Evolutionary conservation across 345 rosid genomes (phyloP), one percentile per base, ranked within the genome.

Genomic region (Microcos paniculata): DNA sequence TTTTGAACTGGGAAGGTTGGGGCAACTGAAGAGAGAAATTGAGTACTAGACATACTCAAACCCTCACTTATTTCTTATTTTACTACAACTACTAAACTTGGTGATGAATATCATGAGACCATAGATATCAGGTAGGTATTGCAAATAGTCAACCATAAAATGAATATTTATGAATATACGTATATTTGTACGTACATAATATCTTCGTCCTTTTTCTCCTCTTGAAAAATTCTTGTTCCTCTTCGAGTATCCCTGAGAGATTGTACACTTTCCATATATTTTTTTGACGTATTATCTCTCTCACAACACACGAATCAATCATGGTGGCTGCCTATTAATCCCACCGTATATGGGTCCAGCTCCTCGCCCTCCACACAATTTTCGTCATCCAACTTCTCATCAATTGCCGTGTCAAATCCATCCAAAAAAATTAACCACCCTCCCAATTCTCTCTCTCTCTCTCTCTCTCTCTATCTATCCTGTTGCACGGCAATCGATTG

Each of bases 31-130:
- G 59, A 70, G 38, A 16, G 10, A 69, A n/a, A n/a, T n/a, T n/a
- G 59, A 51, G 73, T 49, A 49, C 19, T 5, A 51, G 59, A 67
- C 67, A 30, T 80, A 84, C 85, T 62, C 55, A 58, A 19, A 33
- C 15, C 70, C 72, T 63, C 80, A 80, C 83, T 82, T 76, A 82
- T 82, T 70, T 63, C 78, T 78, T 72, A 62, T 14, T 82, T 77
- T 82, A 75, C 84, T 79, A 74, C 61, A 31, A 35, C 84, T 82
- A 79, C 80, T 71, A 74, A 73, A 76, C 13, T 24, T 64, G 23
- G 58, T 45, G 19, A 58, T 58, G 8, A 48, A 62, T 38, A 33
- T 35, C 40, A 35, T 9, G 64, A 59, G 35, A 51, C 59, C 71
- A 61, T 70, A 78, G 84, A 82, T 85, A 82, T 80, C 85, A 33